A percentile compares a stretch with the other conserved stretches of the same genome.
Conservation (phyloP, 768 basidiomycete species). For the Trichaptum fuscoviolaceum region DNA sequence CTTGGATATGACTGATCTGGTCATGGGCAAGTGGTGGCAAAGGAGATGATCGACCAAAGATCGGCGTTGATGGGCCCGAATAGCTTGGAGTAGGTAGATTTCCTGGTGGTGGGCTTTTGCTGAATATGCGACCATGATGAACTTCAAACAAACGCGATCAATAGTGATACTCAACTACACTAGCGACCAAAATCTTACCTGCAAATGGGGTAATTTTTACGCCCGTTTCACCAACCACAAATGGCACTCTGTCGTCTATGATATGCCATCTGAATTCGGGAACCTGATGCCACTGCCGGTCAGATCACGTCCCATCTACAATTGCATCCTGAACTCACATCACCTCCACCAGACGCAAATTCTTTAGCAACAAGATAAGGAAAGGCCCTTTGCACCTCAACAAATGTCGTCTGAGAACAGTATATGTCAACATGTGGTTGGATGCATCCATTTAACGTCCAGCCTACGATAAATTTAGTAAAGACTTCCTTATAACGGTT, state of each 20-base stretch:
- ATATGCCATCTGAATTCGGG: conserved; percentile 83
- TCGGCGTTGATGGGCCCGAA: conserved; percentile 33
- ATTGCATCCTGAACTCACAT: conserved; percentile 37
- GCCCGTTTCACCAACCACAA: conserved; percentile 62
- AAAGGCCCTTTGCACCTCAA: conserved; percentile 63
- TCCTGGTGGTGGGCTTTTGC: conserved; percentile 31
- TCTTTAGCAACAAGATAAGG: conserved; percentile 78
- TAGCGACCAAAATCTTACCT: conserved; percentile 36
- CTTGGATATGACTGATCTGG: neutral
- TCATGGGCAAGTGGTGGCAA: conserved; percentile 20
- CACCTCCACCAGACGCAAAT: conserved; percentile 75
- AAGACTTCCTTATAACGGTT: conserved; percentile 10
- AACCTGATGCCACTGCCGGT: conserved; percentile 39
- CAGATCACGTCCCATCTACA: neutral
- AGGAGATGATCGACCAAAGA: conserved; percentile 7
- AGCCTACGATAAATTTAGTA: conserved; percentile 38
- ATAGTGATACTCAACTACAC: conserved; percentile 5
- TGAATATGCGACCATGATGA: conserved; percentile 68
- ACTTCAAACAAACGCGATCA: conserved; percentile 33
- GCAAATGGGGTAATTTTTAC: conserved; percentile 60
- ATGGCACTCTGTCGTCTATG: conserved; percentile 60
- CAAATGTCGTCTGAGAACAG: conserved; percentile 57
- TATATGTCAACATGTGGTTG: conserved; percentile 75
- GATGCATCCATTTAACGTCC: conserved; percentile 64
- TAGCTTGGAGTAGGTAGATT: conserved; percentile 36